Evolutionary conservation across 345 rosid genomes (phyloP).

Genomic region (Eutrema heterophyllum): DNA sequence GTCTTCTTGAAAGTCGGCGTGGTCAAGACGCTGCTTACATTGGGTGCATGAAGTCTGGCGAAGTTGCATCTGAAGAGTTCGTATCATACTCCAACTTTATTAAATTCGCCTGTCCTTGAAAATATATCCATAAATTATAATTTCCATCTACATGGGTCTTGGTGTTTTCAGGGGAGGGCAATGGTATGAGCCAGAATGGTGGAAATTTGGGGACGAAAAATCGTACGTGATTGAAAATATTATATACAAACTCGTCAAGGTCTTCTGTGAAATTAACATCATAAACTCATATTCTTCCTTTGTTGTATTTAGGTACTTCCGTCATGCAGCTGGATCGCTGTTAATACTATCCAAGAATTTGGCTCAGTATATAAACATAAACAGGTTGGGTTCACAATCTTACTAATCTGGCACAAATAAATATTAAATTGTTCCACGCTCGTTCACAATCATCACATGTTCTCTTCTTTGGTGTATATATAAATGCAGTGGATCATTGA

Average conservation of each 20-base stretch:
- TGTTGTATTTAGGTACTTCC: conserved; percentile 64
- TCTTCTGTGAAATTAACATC: background rate
- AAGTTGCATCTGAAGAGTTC: conserved; percentile 71
- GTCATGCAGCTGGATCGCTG: conserved; percentile 76
- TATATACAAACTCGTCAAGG: background rate
- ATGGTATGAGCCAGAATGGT: conserved; percentile 99
- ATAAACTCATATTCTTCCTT: background rate
- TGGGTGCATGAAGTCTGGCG: conserved; percentile 99
- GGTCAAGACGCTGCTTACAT: conserved; percentile 74
- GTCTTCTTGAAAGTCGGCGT: conserved; percentile 61
- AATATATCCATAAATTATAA: background rate
- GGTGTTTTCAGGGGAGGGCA: conserved; percentile 58
- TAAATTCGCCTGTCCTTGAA: background rate
- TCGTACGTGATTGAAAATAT: conserved; percentile 58
- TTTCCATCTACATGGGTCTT: conserved; percentile 11
- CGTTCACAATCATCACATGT: background rate
- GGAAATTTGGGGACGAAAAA: conserved; percentile 93
- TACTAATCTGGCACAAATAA: too few species aligned
- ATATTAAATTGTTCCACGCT: background rate
- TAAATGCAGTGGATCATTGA: conserved; percentile 77
- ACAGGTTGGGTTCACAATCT: conserved; percentile 51
- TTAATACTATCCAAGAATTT: conserved; percentile 75
- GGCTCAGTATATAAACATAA: conserved; percentile 72
- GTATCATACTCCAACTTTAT: conserved; percentile 20
- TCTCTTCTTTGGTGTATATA: background rate